These are phyloP conservation scores for Capronia americana DNA, from an alignment of 2,329 filamentous ascomycete species.

Conservation along the genomic window DNA sequence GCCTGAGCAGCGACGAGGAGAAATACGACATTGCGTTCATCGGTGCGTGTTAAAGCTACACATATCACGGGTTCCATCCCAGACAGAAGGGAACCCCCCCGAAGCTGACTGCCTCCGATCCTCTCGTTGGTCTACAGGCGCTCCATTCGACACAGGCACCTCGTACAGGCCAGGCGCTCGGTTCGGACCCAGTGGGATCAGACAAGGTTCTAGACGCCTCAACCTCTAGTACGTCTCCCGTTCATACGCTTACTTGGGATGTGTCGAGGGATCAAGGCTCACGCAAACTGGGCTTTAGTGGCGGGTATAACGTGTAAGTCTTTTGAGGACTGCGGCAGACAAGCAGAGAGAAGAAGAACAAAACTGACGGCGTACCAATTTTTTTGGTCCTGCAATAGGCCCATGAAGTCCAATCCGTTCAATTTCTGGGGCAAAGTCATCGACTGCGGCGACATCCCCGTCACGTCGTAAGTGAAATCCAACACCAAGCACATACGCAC, in stretches of 20 bases:
- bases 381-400: slow-evolving; percentile 43
- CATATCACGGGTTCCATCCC: neutral
- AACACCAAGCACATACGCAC: neutral
- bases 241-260: slow-evolving; percentile 38
- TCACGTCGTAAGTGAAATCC: slow-evolving; percentile 70
- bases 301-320: slow-evolving; percentile 77
- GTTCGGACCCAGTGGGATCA: slow-evolving; percentile 83
- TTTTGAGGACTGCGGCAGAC: neutral
- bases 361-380: neutral
- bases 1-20: slow-evolving; percentile 71
- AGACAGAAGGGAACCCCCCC: neutral
- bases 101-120: slow-evolving; percentile 10
- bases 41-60: slow-evolving; percentile 56
- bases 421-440: slow-evolving; percentile 79
- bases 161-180: slow-evolving; percentile 83
- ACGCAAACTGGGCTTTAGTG: slow-evolving; percentile 65
- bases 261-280: slow-evolving; percentile 44
- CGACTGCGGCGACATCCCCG: slow-evolving; percentile 84
- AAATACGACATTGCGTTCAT: slow-evolving; percentile 87
- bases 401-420: slow-evolving; percentile 79
- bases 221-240: slow-evolving; percentile 78
- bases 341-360: neutral
- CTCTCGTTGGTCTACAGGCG: slow-evolving; percentile 58
- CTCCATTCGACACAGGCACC: slow-evolving; percentile 84
- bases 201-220: slow-evolving; percentile 82